Base-by-base conservation (phyloP, 345 rosid genomes). In the Murraya koenigii region DNA sequence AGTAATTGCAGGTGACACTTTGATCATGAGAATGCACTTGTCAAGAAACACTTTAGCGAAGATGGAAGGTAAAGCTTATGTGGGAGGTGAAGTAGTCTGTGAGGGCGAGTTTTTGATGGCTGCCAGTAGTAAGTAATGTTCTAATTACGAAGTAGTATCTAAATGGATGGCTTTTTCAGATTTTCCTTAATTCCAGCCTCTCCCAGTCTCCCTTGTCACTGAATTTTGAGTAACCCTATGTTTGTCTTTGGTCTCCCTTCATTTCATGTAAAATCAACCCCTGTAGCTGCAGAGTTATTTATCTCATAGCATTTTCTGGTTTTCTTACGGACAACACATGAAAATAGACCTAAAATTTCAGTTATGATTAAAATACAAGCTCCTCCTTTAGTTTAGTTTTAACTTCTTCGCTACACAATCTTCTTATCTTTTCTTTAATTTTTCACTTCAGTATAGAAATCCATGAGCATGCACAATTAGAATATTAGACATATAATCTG, bases 51-150 rank as follows among this genome's bases (percentile, higher is more conserved):
- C 75, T 97, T 93, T 64, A 47, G 98, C 98, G 8, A 97, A 94
- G 85, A 91, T 97, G 98, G 95, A 97, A 80, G 98, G 97, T 25
- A 97, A 94, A 82, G 99, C 99, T 72, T 97, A 91, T 52, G 97
- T 94, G 14, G 98, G 97, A 25, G 88, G 86, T 59, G 86, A 92
- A n/a, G 68, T 94, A 54, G 97, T 89, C 25, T 91, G 99, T 22
- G 97, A 97, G 73, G 97, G 98, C 20, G 98, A 97, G 89, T 93
- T 97, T 82, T 80, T 94, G 81, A 89, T 97, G 99, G 94, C 97
- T 75, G 88, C 85, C 38, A 92, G 95, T 15, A 83, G 89, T 79
- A 87, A 76, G 73, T 89, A 76, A 75, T 65, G 66, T 78, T 69
- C 75, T 71, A 14, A 44, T 44, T 83, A 38, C 62, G 1, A 33